Evolutionary conservation across 805 yeast genomes (phyloP), one percentile per base, ranked within the genome.

Genomic region (Wickerhamomyces queroliae): DNA sequence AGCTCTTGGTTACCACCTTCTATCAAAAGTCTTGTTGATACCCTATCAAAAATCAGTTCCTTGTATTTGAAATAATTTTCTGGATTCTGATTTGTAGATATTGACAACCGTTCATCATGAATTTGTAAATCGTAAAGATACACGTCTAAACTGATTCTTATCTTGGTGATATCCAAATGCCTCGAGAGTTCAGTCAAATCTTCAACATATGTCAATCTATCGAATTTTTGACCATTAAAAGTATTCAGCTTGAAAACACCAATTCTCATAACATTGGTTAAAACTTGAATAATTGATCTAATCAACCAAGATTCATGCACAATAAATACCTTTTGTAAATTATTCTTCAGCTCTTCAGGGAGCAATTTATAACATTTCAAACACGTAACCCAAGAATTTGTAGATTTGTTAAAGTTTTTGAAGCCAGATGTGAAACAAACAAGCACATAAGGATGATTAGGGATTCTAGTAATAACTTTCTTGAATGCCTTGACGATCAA

Each of bases 291-390:
- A 27, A 87, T 72, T 0, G 95, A 81, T 50, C 88, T 77, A 21
- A 87, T 75, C 62, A 90, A 75, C 93, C 96, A 89, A 35, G 84
- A 82, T 49, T 90, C 96, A 61, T 91, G 97, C 3, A 91, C 95
- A 23, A 90, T 73, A 46, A 81, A 83, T 3, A 88, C 67, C 52
- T 78, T 81, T 37, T 65, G 63, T 33, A 91, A 61, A 40, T 74
- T 67, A 38, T 73, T 71, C 43, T 76, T 74, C 33, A 70, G 62
- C 5, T 67, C 68, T 13, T 73, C 69, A 2, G 91, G 78, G 21
- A 91, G 69, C 46, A 75, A 62, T 45, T 74, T 62, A 54, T 72
- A 77, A 39, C 78, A 68, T 36, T 66, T 70, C n/a, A 77, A 66
- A 43, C 88, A 85, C 75, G 88, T 83, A 7, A 81, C 69, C 89